Conservation (phyloP, 192 early-diverging fungal genomes). For the Allomyces arbusculus region DNA sequence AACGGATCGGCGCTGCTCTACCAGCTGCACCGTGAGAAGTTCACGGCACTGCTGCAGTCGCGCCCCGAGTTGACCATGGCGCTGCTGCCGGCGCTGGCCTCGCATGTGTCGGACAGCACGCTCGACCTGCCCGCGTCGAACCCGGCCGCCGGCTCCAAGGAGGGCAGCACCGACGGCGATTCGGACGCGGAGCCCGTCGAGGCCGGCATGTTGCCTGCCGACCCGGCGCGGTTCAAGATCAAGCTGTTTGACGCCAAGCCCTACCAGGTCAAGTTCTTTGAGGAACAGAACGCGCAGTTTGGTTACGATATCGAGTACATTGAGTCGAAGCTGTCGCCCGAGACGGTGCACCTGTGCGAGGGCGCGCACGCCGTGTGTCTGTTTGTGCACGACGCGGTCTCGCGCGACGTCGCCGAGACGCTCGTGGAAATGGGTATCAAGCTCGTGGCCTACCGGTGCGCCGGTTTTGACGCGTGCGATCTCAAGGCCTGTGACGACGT, state of each 20-base stretch:
- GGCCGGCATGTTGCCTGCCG: too few species aligned
- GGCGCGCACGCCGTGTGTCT: constrained; percentile 1
- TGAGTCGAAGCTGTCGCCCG: not conserved
- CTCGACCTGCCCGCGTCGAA: too few species aligned
- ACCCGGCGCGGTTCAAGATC: too few species aligned
- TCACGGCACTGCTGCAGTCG: too few species aligned
- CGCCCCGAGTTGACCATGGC: too few species aligned
- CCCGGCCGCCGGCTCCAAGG: too few species aligned
- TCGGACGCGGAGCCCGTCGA: too few species aligned
- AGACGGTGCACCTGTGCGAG: not conserved
- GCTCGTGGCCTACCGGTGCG: constrained; percentile 20
- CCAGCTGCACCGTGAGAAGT: too few species aligned
- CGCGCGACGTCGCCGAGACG: not conserved
- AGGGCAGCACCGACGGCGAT: too few species aligned
- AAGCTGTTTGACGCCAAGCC: constrained; percentile 1
- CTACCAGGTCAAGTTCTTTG: not conserved
- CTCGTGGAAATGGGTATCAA: constrained; percentile 9
- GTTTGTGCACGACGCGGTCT: not conserved
- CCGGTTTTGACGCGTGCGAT: constrained; percentile 25
- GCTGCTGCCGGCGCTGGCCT: too few species aligned
- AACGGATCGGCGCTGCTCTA: too few species aligned
- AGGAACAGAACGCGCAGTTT: not conserved
- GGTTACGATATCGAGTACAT: not conserved
- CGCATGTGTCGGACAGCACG: too few species aligned
- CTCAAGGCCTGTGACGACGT: constrained; percentile 10